Percentiles rank a stretch among this genome's conserved stretches.
Evolutionary conservation across 192 early-diverging fungal genomes (phyloP).

Genomic region (Rhizophagus clarus): DNA sequence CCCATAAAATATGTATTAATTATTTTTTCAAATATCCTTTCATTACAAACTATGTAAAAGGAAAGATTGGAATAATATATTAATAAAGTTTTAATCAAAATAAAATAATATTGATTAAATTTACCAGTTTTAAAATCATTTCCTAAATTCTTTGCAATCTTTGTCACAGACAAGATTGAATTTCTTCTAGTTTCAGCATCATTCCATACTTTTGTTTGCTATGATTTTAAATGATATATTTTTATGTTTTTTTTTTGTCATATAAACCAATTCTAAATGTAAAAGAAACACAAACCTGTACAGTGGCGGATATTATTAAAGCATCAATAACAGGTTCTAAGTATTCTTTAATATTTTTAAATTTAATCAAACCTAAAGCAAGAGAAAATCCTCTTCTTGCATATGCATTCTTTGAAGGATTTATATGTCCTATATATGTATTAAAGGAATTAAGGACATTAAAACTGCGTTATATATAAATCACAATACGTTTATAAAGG

Average conservation of each 20-base stretch:
- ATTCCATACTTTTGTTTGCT: conserved; percentile 38
- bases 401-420: conserved; percentile 44
- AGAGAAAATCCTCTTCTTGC: conserved; percentile 64
- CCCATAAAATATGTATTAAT: conserved; percentile 61
- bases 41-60: conserved; percentile 17
- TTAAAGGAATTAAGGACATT: conserved; percentile 7
- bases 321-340: conserved; percentile 28
- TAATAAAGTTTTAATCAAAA: neutral
- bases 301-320: conserved; percentile 33
- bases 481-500: neutral
- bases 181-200: conserved; percentile 74
- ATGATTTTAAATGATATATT: neutral
- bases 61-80: too few relatives aligned
- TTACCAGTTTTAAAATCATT: conserved; percentile 42
- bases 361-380: conserved; percentile 62
- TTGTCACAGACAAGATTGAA: conserved; percentile 57
- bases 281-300: conserved; percentile 36
- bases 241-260: neutral
- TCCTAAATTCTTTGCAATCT: conserved; percentile 48
- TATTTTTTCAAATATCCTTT: conserved; percentile 45
- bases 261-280: neutral
- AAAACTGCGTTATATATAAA: neutral
- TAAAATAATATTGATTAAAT: neutral
- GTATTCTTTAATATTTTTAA: conserved; percentile 26
- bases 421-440: conserved; percentile 36